Evolutionary conservation across 176 grass and related monocot genomes (phyloP).

Genomic region (Microstegium vimineum): DNA sequence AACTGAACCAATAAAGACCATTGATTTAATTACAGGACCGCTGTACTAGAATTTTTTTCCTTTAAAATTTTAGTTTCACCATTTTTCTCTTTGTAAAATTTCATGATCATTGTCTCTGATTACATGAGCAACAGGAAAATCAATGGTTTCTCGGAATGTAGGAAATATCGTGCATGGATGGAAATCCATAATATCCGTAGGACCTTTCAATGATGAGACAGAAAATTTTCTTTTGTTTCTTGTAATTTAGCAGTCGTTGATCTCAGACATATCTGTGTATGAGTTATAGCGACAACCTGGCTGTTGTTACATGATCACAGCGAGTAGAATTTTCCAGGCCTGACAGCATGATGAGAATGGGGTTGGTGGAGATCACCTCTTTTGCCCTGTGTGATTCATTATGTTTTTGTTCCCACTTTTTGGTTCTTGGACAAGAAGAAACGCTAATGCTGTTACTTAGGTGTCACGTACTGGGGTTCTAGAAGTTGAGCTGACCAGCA

Average conservation of each 20-base stretch:
- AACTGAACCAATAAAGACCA: constrained; percentile 51
- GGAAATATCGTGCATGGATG: not conserved
- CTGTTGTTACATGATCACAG: not conserved
- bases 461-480: not conserved
- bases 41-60: no score
- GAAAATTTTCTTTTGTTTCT: not conserved
- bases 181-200: constrained; percentile 19
- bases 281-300: not conserved
- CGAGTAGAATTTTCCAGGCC: constrained; percentile 16
- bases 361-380: constrained; percentile 9
- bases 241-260: not conserved
- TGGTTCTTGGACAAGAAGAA: not conserved
- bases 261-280: constrained; percentile 1
- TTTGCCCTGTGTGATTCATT: constrained; percentile 17
- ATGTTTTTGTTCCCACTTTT: not conserved
- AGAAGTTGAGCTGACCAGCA: not conserved
- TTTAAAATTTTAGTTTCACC: constrained; percentile 2
- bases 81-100: constrained; percentile 27
- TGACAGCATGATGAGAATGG: not conserved
- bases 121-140: constrained; percentile 7
- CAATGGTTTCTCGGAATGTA: constrained; percentile 6
- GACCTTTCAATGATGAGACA: constrained; percentile 14
- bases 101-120: constrained; percentile 32
- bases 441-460: not conserved
- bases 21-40: not conserved